Base-by-base conservation (phyloP, 352 stramenopile genomes). In the Phytophthora multivora region DNA sequence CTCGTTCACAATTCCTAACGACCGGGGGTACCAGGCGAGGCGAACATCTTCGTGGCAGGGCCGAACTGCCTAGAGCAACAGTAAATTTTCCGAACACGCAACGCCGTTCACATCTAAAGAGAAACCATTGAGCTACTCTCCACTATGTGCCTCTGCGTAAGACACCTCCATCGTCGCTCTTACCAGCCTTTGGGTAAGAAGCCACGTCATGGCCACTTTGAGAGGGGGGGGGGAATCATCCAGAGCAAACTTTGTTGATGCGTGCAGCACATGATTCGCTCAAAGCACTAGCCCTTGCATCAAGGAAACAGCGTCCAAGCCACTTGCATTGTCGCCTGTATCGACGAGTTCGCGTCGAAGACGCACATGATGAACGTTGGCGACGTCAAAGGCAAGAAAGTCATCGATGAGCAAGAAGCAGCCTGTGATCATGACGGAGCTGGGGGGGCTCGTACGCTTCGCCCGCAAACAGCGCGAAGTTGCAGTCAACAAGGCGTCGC, bases 291-390 rank as follows among this genome's bases (percentile, higher is more conserved):
- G 13, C 12, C 7, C 25, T 48, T 4, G 8, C 28, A 12, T 1
- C 11, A 12, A 9, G 11, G 10, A 33, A 23, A 23, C 21, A 23
- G 21, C 21, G 21, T 23, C 28, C 28, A 12, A 12, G 10, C 28
- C 38, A 58, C 16, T 49, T 42, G 13, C 23, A 3, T 84, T 7
- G 18, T 81, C 13, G 45, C 52, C 15, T 59, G 57, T 23, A 81
- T 84, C 19, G 69, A 84, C 42, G 58, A 70, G 41, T 84, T 78
- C 46, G 56, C 49, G 3, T 21, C 41, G 15, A 58, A 64, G 13
- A 57, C 69, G 47, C 61, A 63, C 51, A 84, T 81, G 72, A 81
- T 81, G 66, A 77, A 77, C 50, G 55, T 84, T 5, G 69, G 75
- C 1, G 40, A 60, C 6, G n/a, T 58, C 28, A 84, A 81, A 33